Conservation (phyloP, 2,329 filamentous ascomycete genomes). For the Biscogniauxia sp. region DNA sequence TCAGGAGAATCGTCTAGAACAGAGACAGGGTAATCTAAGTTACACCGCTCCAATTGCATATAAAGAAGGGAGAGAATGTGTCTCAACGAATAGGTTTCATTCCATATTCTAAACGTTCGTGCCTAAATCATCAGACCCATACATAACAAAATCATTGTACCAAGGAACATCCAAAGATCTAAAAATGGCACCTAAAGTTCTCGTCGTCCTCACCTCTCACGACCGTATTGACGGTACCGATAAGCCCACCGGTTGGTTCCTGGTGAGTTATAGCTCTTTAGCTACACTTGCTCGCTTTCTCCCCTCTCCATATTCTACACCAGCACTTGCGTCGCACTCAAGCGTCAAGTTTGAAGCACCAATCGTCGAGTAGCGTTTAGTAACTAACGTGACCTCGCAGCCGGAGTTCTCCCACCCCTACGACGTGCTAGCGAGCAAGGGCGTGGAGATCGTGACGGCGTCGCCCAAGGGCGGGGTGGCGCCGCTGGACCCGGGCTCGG, state of each 20-base stretch:
- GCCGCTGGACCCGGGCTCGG: conserved; percentile 58
- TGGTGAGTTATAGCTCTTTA: conserved; percentile 44
- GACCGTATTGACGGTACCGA: conserved; percentile 47
- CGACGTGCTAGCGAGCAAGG: conserved; percentile 50
- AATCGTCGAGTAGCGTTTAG: too few species aligned
- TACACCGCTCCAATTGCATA: background rate
- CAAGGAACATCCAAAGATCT: background rate
- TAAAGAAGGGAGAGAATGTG: background rate
- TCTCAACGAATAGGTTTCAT: background rate
- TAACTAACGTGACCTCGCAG: conserved; percentile 30
- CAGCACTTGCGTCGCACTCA: background rate
- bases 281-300: background rate
- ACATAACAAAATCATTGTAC: background rate
- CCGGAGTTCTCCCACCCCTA: conserved; percentile 66
- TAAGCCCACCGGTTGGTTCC: conserved; percentile 67
- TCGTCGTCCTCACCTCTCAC: conserved; percentile 69
- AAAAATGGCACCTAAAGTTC: conserved; percentile 57
- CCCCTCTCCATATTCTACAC: background rate
- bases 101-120: background rate
- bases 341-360: too few species aligned
- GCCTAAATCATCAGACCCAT: background rate
- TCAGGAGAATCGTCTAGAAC: background rate
- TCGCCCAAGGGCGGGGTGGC: conserved; percentile 62
- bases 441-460: conserved; percentile 54
- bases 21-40: background rate